These are phyloP conservation scores for Pholiota microspora DNA, from an alignment of 768 basidiomycete species.

Conservation along the genomic window DNA sequence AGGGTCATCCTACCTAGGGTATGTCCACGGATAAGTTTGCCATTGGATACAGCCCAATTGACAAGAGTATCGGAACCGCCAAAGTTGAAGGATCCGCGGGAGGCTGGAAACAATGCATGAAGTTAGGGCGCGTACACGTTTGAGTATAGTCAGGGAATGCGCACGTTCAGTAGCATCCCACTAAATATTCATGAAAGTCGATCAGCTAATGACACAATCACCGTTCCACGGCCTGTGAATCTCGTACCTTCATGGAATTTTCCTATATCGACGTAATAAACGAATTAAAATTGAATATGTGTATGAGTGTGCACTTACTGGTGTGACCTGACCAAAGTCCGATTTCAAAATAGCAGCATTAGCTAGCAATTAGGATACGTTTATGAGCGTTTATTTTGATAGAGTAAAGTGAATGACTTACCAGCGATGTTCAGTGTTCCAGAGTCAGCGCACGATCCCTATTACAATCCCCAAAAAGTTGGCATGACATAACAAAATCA, in stretches of 20 bases:
- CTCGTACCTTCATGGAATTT: slow-evolving; percentile 41
- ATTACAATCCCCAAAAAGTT: too few species aligned
- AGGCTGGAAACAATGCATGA: too few species aligned
- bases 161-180: slow-evolving; percentile 38
- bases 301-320: slow-evolving; percentile 17
- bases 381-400: background rate
- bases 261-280: slow-evolving; percentile 21
- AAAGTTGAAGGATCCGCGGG: slow-evolving; percentile 27
- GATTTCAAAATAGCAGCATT: slow-evolving; percentile 30
- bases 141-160: slow-evolving; percentile 16
- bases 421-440: slow-evolving; percentile 29
- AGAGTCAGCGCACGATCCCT: slow-evolving; percentile 24
- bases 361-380: slow-evolving; percentile 13
- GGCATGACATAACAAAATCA: too few species aligned
- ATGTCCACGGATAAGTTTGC: slow-evolving; percentile 39
- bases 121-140: too few species aligned
- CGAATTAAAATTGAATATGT: background rate
- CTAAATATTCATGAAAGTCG: slow-evolving; percentile 12
- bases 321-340: slow-evolving; percentile 39
- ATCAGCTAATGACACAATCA: background rate
- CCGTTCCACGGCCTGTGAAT: too few species aligned
- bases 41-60: slow-evolving; percentile 37
- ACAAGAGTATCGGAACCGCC: slow-evolving; percentile 34
- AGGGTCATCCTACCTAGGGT: slow-evolving; percentile 26
- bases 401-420: slow-evolving; percentile 6